These are phyloP conservation scores for Penicillium italicum DNA, from an alignment of 2,329 filamentous ascomycete genomes.

Conservation along the genomic window DNA sequence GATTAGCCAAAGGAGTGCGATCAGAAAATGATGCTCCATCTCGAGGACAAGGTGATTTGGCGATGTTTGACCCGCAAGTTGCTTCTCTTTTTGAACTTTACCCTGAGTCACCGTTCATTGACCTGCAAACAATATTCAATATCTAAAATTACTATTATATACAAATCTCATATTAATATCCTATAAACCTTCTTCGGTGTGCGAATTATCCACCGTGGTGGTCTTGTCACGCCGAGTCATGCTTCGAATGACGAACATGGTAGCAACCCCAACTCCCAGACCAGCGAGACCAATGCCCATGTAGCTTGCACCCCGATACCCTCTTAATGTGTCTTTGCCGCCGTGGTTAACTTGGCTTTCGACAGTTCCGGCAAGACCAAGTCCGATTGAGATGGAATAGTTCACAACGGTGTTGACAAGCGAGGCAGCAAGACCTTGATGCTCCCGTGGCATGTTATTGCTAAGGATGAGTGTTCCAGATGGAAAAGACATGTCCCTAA, in stretches of 20 bases:
- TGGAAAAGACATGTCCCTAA: slow-evolving; percentile 65
- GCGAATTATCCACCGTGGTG: background rate
- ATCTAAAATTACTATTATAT: background rate
- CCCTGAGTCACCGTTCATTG: background rate
- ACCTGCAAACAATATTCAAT: background rate
- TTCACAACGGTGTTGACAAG: slow-evolving; percentile 65
- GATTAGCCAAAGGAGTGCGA: background rate
- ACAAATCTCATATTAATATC: background rate
- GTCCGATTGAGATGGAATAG: slow-evolving; percentile 64
- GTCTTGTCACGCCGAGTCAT: background rate
- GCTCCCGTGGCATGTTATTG: slow-evolving; percentile 47
- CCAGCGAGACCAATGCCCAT: slow-evolving; percentile 36
- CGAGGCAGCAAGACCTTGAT: slow-evolving; percentile 53
- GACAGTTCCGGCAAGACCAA: slow-evolving; percentile 65
- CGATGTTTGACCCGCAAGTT: background rate
- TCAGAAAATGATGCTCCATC: background rate
- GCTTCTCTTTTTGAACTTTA: background rate
- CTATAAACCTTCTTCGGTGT: background rate
- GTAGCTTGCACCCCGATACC: slow-evolving; percentile 44
- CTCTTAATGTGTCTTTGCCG: slow-evolving; percentile 35
- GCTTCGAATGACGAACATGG: background rate
- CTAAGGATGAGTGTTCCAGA: slow-evolving; percentile 60
- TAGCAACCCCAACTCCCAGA: background rate
- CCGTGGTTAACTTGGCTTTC: slow-evolving; percentile 48
- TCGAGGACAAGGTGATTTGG: background rate